A percentile compares a stretch with the other conserved stretches of the same genome.
Conservation (phyloP, 768 basidiomycete species). For the Xerocomus potaroensis region DNA sequence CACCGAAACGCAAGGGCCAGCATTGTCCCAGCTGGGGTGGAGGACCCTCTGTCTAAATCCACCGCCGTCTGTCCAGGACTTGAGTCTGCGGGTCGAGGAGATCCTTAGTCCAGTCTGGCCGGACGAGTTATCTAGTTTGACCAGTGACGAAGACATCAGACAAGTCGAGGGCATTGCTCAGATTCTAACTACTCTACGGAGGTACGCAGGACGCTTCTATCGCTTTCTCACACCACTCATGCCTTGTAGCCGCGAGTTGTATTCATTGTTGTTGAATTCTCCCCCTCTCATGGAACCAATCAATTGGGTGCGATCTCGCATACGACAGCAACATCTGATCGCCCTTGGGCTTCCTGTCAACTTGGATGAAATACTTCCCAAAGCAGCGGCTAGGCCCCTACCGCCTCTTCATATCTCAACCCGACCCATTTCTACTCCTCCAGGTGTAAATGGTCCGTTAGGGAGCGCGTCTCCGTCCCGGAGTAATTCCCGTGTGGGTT, state of each 20-base stretch:
- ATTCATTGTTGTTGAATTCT: slow-evolving; percentile 64
- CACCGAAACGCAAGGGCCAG: slow-evolving; percentile 27
- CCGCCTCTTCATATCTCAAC: slow-evolving; percentile 83
- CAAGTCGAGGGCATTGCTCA: slow-evolving; percentile 79
- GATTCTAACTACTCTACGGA: slow-evolving; percentile 68
- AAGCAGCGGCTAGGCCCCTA: slow-evolving; percentile 56
- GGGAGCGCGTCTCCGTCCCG: slow-evolving; percentile 30
- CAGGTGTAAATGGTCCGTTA: slow-evolving; percentile 43
- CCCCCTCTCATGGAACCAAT: slow-evolving; percentile 78
- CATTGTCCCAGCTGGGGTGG: slow-evolving; percentile 48
- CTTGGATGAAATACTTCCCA: slow-evolving; percentile 84
- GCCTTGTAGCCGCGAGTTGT: slow-evolving; percentile 65
- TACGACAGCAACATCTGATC: slow-evolving; percentile 87
- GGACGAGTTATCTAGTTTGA: slow-evolving; percentile 44
- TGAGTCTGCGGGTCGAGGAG: slow-evolving; percentile 60
- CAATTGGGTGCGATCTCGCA: slow-evolving; percentile 91
- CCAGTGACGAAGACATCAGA: slow-evolving; percentile 70
- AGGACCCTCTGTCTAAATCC: slow-evolving; percentile 62
- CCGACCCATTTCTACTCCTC: slow-evolving; percentile 77
- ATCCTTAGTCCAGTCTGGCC: slow-evolving; percentile 68
- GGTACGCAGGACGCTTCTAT: slow-evolving; percentile 42
- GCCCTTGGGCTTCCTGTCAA: slow-evolving; percentile 92
- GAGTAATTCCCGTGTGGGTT: slow-evolving; percentile 51
- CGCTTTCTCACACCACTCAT: slow-evolving; percentile 22
- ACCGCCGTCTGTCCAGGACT: slow-evolving; percentile 49